These are phyloP conservation scores for Penicillium vulpinum DNA, from an alignment of 2,329 filamentous ascomycete species.

Conservation along the genomic window DNA sequence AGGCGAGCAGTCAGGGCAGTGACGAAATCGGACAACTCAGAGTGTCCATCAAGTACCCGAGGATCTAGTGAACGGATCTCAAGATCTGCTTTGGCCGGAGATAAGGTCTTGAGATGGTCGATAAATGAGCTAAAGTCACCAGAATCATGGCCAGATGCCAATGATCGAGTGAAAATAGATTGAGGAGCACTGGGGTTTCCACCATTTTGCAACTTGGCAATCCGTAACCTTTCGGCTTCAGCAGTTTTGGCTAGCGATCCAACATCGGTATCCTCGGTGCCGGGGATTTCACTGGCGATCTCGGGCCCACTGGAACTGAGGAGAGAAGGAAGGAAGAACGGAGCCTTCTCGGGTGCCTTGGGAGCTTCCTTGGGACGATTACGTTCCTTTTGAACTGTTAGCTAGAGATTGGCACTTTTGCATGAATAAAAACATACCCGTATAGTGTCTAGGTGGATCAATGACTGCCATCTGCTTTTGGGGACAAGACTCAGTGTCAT, in stretches of 20 bases:
- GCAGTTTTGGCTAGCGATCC: conserved; percentile 35
- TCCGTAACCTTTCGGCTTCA: conserved; percentile 61
- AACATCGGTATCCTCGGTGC: conserved; percentile 29
- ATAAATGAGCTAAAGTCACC: conserved; percentile 69
- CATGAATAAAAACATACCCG: conserved; percentile 42
- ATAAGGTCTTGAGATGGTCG: conserved; percentile 73
- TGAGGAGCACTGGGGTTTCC: conserved; percentile 32
- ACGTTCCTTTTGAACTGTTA: conserved; percentile 59
- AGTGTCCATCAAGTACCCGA: conserved; percentile 47
- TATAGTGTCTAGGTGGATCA: conserved; percentile 89
- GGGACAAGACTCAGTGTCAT: conserved; percentile 88
- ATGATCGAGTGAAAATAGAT: conserved; percentile 50
- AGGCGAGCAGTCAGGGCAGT: conserved; percentile 73
- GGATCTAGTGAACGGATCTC: conserved; percentile 77
- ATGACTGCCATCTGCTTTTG: conserved; percentile 88
- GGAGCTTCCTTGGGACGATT: conserved; percentile 93
- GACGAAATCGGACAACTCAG: conserved; percentile 79
- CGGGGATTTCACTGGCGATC: conserved; percentile 21
- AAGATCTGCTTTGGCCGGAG: conserved; percentile 83
- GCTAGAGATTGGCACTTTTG: neutral
- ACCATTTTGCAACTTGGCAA: conserved; percentile 64
- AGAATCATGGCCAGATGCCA: conserved; percentile 49
- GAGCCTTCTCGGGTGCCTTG: conserved; percentile 88
- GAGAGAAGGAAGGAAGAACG: conserved; percentile 77
- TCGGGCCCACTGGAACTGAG: conserved; percentile 26